These are phyloP conservation scores for Chlorella ohadii DNA, from an alignment of 139 green algal species.

Conservation along the genomic window DNA sequence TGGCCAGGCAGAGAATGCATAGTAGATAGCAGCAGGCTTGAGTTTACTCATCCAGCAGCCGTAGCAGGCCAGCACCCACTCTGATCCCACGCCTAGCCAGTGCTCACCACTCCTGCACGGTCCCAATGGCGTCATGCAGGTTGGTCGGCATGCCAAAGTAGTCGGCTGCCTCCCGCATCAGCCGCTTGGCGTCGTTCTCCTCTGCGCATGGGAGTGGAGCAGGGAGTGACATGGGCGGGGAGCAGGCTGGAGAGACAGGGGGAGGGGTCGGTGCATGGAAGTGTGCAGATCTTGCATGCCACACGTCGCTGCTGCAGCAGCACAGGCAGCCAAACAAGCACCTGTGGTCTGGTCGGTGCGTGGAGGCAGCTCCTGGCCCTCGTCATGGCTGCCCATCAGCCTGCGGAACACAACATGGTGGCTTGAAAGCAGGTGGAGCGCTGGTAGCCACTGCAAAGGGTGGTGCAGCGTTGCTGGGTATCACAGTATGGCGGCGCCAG, in stretches of 20 bases:
- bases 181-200: neutral
- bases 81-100: no score
- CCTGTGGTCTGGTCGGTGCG: neutral
- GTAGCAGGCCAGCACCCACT: no score
- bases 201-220: neutral
- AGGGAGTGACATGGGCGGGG: no score
- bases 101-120: neutral
- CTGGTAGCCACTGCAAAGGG: no score
- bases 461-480: no score
- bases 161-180: neutral
- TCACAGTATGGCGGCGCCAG: no score
- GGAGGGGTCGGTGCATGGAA: neutral
- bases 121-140: neutral
- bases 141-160: conserved; percentile 4
- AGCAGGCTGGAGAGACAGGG: neutral
- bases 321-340: neutral
- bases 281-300: neutral
- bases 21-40: no score
- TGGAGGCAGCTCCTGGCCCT: neutral
- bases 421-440: no score
- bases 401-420: no score
- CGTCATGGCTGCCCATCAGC: neutral
- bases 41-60: no score
- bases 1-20: no score
- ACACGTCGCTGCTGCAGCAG: no score